Base-by-base conservation (phyloP, 2,329 filamentous ascomycete species). In the Xylariaceae sp. region DNA sequence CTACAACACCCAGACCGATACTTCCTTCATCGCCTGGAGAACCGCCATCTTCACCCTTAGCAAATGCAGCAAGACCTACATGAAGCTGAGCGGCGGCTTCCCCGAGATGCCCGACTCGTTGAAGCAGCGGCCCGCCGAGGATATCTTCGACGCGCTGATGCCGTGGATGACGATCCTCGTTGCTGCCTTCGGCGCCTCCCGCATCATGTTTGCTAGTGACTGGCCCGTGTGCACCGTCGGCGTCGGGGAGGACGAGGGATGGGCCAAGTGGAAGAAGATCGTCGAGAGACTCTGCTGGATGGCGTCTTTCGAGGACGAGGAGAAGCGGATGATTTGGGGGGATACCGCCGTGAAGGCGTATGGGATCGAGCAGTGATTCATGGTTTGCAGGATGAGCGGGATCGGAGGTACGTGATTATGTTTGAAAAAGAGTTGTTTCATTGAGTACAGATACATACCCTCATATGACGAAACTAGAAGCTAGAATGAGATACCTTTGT, bases 51-150 rank as follows among this genome's bases (percentile, higher is more conserved):
- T 78, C 53, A 71, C 75, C 8, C 80, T 94, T 56, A 78, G 82
- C 52, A 74, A 74, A 44, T 78, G 78, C 59, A 67, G 72, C 37
- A 75, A 72, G 38, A 81, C 83, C n/a, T 94, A 85, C 68, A 87
- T 96, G 77, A 95, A 96, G 69, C 76, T 96, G n/a, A 91, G 86
- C 0, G 91, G 91, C 7, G 79, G 75, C 35, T 90, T 96, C 63
- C 81, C 85, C 15, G 88, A 95, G 66, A 81, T 96, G 65, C 74
- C 81, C 3, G 70, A 72, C 35, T 63, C 69, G 9, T 66, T 82
- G 49, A 71, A 69, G 53, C 61, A 58, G 18, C 67, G 72, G 19
- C 62, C 72, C 9, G 60, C 73, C 26, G 67, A 76, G 42, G 72
- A 78, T 28, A 75, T 89, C 42, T 81, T 87, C 50, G 68, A 76